Percentiles rank a stretch among this genome's conserved stretches.
These are phyloP conservation scores for Boletus edulis DNA, from an alignment of 768 basidiomycete genomes.

Conservation along the genomic window DNA sequence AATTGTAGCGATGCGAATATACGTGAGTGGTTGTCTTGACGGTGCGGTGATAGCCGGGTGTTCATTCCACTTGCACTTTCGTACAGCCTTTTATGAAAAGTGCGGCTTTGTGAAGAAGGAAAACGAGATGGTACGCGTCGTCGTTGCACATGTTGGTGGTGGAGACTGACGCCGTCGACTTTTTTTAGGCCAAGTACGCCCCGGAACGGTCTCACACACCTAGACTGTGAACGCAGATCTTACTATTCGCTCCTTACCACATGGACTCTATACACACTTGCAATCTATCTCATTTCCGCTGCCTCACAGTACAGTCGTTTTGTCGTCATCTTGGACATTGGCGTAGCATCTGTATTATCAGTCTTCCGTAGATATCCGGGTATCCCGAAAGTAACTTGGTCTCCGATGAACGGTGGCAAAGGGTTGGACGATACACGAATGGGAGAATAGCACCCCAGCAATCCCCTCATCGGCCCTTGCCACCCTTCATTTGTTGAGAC, in stretches of 20 bases:
- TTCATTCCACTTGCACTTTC: slow-evolving; percentile 3
- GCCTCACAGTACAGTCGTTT: slow-evolving; percentile 4
- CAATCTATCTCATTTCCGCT: slow-evolving; percentile 2
- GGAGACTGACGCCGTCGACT: slow-evolving; percentile 3
- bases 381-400: not conserved
- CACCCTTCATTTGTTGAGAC: slow-evolving; percentile 96
- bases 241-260: not conserved
- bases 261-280: slow-evolving; percentile 12
- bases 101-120: slow-evolving; percentile 92
- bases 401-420: not conserved
- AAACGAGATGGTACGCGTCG: slow-evolving; percentile 75
- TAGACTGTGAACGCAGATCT: slow-evolving; percentile 14
- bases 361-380: not conserved
- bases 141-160: not conserved
- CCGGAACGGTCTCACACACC: slow-evolving; percentile 33
- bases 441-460: slow-evolving; percentile 1
- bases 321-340: slow-evolving; percentile 8
- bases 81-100: slow-evolving; percentile 91
- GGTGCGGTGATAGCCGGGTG: not conserved
- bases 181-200: slow-evolving; percentile 56
- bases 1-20: slow-evolving; percentile 92
- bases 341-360: slow-evolving; percentile 17
- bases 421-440: slow-evolving; percentile 19
- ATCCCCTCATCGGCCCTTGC: slow-evolving; percentile 63
- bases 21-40: slow-evolving; percentile 53